Evolutionary conservation across 306 rosid species (phyloP).

Genomic region (Malus orientalis): DNA sequence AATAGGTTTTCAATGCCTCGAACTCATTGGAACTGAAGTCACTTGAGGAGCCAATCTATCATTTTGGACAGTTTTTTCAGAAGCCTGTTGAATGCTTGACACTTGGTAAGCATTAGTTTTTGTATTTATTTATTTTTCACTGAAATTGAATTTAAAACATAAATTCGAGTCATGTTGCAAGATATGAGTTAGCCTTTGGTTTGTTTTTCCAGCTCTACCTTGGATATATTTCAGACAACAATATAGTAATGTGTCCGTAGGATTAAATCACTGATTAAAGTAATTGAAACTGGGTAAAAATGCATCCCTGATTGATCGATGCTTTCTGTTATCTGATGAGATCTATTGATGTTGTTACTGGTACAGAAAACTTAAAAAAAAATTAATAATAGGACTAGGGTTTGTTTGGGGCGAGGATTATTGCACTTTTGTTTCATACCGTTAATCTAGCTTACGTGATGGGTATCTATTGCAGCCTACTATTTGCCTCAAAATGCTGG

Average conservation of each 20-base stretch:
- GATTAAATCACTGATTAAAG: background rate
- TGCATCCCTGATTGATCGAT: background rate
- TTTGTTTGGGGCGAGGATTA: background rate
- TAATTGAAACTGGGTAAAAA: background rate
- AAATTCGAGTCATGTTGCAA: background rate
- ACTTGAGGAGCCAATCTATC: conserved; percentile 95
- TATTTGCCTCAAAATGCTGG: conserved; percentile 96
- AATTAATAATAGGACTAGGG: background rate
- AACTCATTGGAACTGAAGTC: conserved; percentile 94
- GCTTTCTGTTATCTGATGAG: background rate
- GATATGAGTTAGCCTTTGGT: background rate
- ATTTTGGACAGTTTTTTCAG: conserved; percentile 86
- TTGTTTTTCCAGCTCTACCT: background rate
- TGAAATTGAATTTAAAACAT: background rate
- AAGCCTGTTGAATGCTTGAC: conserved; percentile 89
- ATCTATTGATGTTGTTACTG: background rate
- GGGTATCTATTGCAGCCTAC: conserved; percentile 53
- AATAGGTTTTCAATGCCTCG: conserved; percentile 79
- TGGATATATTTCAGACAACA: background rate
- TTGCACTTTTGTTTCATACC: background rate
- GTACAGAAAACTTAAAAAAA: background rate
- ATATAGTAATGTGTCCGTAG: background rate
- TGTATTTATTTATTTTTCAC: background rate
- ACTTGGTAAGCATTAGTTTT: conserved; percentile 47
- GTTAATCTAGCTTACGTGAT: background rate